Evolutionary conservation across 352 stramenopile species (phyloP).

Genomic region (Globisporangium paroecandrum): DNA sequence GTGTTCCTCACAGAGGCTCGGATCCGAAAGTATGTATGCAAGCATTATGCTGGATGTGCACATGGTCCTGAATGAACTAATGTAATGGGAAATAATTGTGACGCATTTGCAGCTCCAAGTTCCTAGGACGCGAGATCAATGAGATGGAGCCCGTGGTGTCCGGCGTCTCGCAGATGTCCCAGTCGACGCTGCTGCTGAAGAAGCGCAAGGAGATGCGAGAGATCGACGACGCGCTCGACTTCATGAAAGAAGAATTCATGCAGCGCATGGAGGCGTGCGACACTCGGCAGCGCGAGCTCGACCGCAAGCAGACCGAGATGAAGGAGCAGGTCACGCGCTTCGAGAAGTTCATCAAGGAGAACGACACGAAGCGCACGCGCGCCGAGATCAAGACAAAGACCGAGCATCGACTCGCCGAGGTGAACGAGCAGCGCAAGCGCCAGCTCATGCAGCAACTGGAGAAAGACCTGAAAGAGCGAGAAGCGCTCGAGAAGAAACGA

Average conservation of each 20-base stretch:
- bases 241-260: slow-evolving; percentile 92
- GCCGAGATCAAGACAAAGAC: slow-evolving; percentile 89
- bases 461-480: slow-evolving; percentile 61
- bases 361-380: slow-evolving; percentile 86
- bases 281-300: slow-evolving; percentile 70
- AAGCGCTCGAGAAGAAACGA: slow-evolving; percentile 73
- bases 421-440: slow-evolving; percentile 80
- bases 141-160: slow-evolving; percentile 78
- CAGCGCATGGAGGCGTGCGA: slow-evolving; percentile 88
- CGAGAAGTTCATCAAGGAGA: slow-evolving; percentile 94
- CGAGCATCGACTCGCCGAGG: slow-evolving; percentile 66
- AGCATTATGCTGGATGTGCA: not conserved
- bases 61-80: not conserved
- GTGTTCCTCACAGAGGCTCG: slow-evolving; percentile 79
- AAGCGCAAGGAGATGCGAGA: slow-evolving; percentile 93
- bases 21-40: slow-evolving; percentile 24
- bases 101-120: slow-evolving; percentile 29
- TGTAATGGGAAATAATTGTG: not conserved
- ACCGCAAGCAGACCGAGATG: slow-evolving; percentile 89
- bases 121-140: slow-evolving; percentile 51
- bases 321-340: slow-evolving; percentile 89
- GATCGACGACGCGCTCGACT: slow-evolving; percentile 89
- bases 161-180: slow-evolving; percentile 84
- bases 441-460: slow-evolving; percentile 67
- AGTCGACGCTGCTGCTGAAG: slow-evolving; percentile 89